A percentile compares a stretch with the other conserved stretches of the same genome.
Conservation (phyloP, 2,329 filamentous ascomycete species). For the Aspergillus clavatus region DNA sequence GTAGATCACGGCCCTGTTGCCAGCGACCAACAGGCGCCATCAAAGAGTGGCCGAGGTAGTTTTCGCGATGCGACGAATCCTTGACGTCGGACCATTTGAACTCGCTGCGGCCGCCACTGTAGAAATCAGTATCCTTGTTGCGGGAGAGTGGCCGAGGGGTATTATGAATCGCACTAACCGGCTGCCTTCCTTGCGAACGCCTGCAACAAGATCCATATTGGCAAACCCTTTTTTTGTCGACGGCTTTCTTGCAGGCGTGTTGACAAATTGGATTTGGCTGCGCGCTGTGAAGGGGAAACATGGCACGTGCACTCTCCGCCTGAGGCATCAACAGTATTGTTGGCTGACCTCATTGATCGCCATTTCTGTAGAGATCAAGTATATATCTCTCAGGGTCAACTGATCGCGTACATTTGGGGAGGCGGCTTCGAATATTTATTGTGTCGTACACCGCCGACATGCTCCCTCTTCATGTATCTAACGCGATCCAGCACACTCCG, state of each 20-base stretch:
- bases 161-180: slow-evolving; percentile 47
- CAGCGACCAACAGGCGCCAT: slow-evolving; percentile 90
- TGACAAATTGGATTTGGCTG: background rate
- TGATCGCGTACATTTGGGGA: background rate
- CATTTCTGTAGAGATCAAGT: slow-evolving; percentile 2
- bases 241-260: background rate
- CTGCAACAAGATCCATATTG: slow-evolving; percentile 86
- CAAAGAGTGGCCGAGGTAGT: slow-evolving; percentile 81
- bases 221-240: slow-evolving; percentile 3
- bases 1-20: slow-evolving; percentile 70
- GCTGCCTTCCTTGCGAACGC: slow-evolving; percentile 81
- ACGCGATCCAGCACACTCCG: slow-evolving; percentile 7
- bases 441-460: background rate
- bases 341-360: slow-evolving; percentile 17
- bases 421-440: background rate
- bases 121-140: slow-evolving; percentile 9
- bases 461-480: slow-evolving; percentile 5
- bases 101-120: slow-evolving; percentile 75
- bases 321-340: slow-evolving; percentile 12
- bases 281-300: slow-evolving; percentile 1
- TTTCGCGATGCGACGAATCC: slow-evolving; percentile 80
- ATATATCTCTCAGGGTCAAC: background rate
- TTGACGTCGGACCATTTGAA: slow-evolving; percentile 97
- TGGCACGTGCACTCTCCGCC: slow-evolving; percentile 20
- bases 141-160: background rate